Evolutionary conservation across 2,329 filamentous ascomycete genomes (phyloP).

Genomic region (Laburnicola sp.): DNA sequence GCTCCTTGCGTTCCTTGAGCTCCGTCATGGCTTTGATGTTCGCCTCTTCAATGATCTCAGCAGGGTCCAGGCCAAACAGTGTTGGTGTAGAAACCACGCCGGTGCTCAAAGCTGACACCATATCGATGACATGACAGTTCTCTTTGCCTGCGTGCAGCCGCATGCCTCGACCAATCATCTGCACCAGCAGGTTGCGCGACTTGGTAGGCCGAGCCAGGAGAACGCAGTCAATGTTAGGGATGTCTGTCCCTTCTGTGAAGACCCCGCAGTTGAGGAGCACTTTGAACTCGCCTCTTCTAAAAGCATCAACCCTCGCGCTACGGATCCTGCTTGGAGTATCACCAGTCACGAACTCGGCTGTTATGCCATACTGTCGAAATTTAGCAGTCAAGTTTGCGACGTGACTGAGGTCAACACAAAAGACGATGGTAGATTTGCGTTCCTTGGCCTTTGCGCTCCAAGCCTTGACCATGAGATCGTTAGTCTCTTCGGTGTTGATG

Average conservation of each 20-base stretch:
- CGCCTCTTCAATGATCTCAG: slow-evolving; percentile 71
- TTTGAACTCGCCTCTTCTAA: slow-evolving; percentile 75
- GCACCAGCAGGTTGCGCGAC: slow-evolving; percentile 89
- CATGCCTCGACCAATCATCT: slow-evolving; percentile 97
- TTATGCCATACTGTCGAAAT: slow-evolving; percentile 76
- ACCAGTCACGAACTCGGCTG: slow-evolving; percentile 85
- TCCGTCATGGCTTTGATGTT: slow-evolving; percentile 64
- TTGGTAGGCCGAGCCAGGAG: slow-evolving; percentile 84
- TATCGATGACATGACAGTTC: slow-evolving; percentile 93
- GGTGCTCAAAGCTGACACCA: slow-evolving; percentile 82
- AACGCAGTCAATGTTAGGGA: slow-evolving; percentile 95
- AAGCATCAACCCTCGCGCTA: slow-evolving; percentile 71
- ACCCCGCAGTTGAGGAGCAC: slow-evolving; percentile 94
- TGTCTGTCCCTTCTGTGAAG: slow-evolving; percentile 96
- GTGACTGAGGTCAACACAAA: slow-evolving; percentile 89
- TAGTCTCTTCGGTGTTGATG: slow-evolving; percentile 80
- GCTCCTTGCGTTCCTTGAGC: slow-evolving; percentile 55
- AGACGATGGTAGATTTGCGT: slow-evolving; percentile 85
- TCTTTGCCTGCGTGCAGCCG: slow-evolving; percentile 77
- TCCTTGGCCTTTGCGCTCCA: slow-evolving; percentile 77
- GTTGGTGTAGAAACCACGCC: slow-evolving; percentile 91
- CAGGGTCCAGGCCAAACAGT: slow-evolving; percentile 86
- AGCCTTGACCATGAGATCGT: slow-evolving; percentile 80
- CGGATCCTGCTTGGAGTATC: slow-evolving; percentile 73
- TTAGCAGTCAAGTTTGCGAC: slow-evolving; percentile 72